phyloP scores from a whole-genome alignment of 768 basidiomycete genomes.

The Candolleomyces aberdarensis region DNA sequence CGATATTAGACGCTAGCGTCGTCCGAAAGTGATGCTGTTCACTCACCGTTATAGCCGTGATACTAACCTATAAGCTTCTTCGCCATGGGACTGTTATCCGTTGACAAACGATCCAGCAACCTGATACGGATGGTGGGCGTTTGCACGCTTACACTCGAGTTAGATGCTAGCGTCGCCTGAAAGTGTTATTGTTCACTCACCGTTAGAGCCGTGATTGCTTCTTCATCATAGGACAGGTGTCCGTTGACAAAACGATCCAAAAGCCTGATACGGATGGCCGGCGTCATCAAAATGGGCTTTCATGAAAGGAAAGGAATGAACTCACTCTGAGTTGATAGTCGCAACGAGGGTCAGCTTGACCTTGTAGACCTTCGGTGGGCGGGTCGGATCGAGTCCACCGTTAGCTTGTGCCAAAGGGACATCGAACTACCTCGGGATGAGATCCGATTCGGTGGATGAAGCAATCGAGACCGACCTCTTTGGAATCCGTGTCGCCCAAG shows the following conservation, averaged over 20 bases:
- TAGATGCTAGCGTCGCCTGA: not conserved
- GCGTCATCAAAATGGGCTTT: too few relatives aligned
- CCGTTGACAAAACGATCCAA: constrained; percentile 61
- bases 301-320: not conserved
- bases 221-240: constrained; percentile 62
- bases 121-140: constrained; percentile 31
- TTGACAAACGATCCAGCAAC: constrained; percentile 55
- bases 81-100: constrained; percentile 66
- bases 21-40: not conserved
- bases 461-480: constrained; percentile 39
- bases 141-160: constrained; percentile 54
- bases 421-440: constrained; percentile 46
- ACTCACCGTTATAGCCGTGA: constrained; percentile 59
- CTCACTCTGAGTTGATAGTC: constrained; percentile 30
- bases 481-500: constrained; percentile 46
- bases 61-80: too few relatives aligned
- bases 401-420: constrained; percentile 46
- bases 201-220: constrained; percentile 58
- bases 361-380: constrained; percentile 59
- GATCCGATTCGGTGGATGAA: not conserved
- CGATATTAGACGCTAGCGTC: not conserved
- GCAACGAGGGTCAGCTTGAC: constrained; percentile 57
- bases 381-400: constrained; percentile 33
- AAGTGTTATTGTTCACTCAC: constrained; percentile 29
- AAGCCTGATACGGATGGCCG: constrained; percentile 37